These are phyloP conservation scores for Cetradonia linearis DNA, from an alignment of 495 filamentous ascomycete species.

Conservation along the genomic window DNA sequence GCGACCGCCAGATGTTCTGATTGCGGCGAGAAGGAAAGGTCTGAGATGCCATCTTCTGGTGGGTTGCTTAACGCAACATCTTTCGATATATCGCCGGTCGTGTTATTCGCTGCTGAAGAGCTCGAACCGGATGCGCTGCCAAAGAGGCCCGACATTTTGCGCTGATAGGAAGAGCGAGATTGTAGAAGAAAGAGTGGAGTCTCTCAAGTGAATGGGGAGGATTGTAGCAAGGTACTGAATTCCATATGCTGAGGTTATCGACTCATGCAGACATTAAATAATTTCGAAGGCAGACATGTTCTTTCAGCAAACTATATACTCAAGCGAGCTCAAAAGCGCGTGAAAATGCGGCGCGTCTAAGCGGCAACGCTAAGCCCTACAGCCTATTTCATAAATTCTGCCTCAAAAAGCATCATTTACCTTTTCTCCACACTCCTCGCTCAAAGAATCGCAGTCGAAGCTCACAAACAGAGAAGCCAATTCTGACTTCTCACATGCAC, in stretches of 20 bases:
- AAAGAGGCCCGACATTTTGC: slow-evolving; percentile 60
- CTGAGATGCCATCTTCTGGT: slow-evolving; percentile 78
- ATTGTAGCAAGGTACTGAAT: neutral
- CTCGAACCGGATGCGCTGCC: slow-evolving; percentile 38
- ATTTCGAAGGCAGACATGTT: neutral
- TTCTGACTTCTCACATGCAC: slow-evolving; percentile 30
- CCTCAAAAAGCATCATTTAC: neutral
- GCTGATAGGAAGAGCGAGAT: neutral
- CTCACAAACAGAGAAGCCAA: slow-evolving; percentile 72
- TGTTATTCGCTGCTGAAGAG: slow-evolving; percentile 47
- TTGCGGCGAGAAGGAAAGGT: slow-evolving; percentile 69
- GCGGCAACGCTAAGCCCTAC: slow-evolving; percentile 7
- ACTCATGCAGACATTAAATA: neutral
- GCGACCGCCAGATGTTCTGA: slow-evolving; percentile 72
- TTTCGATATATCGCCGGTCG: slow-evolving; percentile 81
- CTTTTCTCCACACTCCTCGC: slow-evolving; percentile 56
- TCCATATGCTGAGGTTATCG: neutral
- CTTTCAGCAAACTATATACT: slow-evolving; percentile 9
- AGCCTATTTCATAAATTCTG: neutral
- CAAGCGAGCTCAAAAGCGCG: neutral
- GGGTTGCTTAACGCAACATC: slow-evolving; percentile 68
- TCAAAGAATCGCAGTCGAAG: slow-evolving; percentile 99
- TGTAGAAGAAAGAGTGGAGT: neutral
- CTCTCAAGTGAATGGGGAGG: neutral
- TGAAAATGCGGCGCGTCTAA: slow-evolving; percentile 7